Evolutionary conservation across 345 rosid species (phyloP), one percentile per base, ranked within the genome.

Genomic region (Syzygium oleosum): DNA sequence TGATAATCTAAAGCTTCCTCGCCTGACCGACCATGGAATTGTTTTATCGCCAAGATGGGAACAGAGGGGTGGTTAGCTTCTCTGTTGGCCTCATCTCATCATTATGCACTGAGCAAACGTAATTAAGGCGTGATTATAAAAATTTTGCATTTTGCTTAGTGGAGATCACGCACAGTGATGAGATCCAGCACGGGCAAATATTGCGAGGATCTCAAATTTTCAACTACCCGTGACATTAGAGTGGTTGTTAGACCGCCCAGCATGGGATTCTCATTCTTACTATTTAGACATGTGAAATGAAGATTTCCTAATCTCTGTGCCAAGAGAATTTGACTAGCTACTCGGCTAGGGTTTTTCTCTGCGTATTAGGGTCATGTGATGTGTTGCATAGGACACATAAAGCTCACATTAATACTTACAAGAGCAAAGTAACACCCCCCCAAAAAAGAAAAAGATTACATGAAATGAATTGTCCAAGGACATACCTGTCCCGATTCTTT

Each of bases 21-120:
- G 87, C 79, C 63, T 34, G 77, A 85, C 87, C 87, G 87, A 85
- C 87, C 87, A 59, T 58, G 77, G 68, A 51, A 59, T 59, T 31
- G 77, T 59, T 85, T 85, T 25, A 55, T 46, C 31, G 14, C 31
- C 17, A 65, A 4, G 12, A 41, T 34, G 80, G 80, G 80, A 68
- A 19, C 46, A 22, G 80, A 59, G 87, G 41, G 59, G 87, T 46
- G 22, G 79, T 34, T 43, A 63, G 80, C 46, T 34, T 0, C 80
- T 68, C 46, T 12, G 80, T 21, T 68, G 79, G 38, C 52, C 77
- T 43, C 78, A 41, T 85, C 77, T 43, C 78, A 41, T 85, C 63
- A 56, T 85, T 29, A n/a, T 49, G 77, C 87, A 17, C 46, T 34
- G 21, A 68, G 12, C 80, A 68, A 68, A 34, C 41, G 12, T 52